Conservation (phyloP, 2,329 filamentous ascomycete species). For the Colletotrichum lentis region DNA sequence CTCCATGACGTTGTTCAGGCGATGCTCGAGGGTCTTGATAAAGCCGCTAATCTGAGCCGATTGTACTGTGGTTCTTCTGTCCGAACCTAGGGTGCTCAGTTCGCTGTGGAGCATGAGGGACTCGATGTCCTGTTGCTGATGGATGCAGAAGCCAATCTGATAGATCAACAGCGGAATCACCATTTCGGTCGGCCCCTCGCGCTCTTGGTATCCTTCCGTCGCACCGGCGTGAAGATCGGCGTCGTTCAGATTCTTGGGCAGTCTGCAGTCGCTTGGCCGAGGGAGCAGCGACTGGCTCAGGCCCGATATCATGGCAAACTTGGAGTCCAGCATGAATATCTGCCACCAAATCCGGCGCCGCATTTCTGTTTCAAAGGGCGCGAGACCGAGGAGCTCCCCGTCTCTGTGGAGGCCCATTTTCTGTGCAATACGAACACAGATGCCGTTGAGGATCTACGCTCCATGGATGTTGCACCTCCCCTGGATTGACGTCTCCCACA, state of each 20-base stretch:
- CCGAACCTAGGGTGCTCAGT: constrained; percentile 19
- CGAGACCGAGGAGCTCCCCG: constrained; percentile 62
- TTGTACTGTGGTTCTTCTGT: constrained; percentile 26
- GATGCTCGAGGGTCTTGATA: constrained; percentile 53
- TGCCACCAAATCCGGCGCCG: constrained; percentile 72
- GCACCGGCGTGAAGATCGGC: constrained; percentile 65
- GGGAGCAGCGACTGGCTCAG: constrained; percentile 64
- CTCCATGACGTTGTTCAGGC: constrained; percentile 54
- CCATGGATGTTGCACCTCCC: constrained; percentile 66
- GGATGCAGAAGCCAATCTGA: constrained; percentile 59
- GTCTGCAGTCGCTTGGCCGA: constrained; percentile 62
- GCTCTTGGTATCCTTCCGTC: constrained; percentile 60
- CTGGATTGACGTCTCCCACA: constrained; percentile 61
- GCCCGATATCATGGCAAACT: constrained; percentile 65
- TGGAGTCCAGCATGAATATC: constrained; percentile 65
- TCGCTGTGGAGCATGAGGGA: constrained; percentile 50
- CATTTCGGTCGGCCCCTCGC: constrained; percentile 65
- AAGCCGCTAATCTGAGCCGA: constrained; percentile 49
- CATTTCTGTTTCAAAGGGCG: constrained; percentile 72
- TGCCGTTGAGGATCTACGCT: constrained; percentile 67
- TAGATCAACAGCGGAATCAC: constrained; percentile 62
- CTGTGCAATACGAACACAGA: constrained; percentile 69
- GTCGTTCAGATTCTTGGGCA: constrained; percentile 69
- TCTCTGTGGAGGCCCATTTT: constrained; percentile 73
- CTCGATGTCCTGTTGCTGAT: constrained; percentile 55